These are phyloP conservation scores for Scedosporium minutisporum DNA, from an alignment of 2,329 filamentous ascomycete species.

Conservation along the genomic window DNA sequence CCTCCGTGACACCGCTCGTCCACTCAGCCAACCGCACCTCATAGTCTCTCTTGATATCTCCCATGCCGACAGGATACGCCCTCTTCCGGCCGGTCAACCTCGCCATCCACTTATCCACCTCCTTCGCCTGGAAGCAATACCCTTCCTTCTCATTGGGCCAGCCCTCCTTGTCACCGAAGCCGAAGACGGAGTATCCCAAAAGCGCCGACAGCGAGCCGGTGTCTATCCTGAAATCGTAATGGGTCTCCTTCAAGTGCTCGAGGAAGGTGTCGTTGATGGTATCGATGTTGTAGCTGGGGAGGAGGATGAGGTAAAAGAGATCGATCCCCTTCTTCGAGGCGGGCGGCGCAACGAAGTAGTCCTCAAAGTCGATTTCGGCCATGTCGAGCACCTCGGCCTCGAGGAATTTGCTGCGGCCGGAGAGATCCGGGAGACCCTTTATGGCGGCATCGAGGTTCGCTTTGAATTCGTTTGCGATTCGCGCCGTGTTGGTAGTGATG, in stretches of 20 bases:
- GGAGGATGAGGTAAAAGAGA: conserved; percentile 72
- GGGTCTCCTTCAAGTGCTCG: conserved; percentile 80
- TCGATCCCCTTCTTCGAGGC: conserved; percentile 46
- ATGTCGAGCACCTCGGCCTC: conserved; percentile 64
- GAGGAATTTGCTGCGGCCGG: conserved; percentile 26
- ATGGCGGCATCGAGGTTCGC: conserved; percentile 44
- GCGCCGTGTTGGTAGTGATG: conserved; percentile 73
- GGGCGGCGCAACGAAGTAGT: conserved; percentile 76
- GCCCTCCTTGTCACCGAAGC: conserved; percentile 80
- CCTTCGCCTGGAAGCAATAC: conserved; percentile 85
- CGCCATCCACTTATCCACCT: conserved; percentile 95
- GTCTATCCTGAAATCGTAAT: conserved; percentile 94
- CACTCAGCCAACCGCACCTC: conserved; percentile 63
- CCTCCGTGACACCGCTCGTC: conserved; percentile 62
- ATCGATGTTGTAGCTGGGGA: conserved; percentile 94
- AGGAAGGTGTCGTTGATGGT: conserved; percentile 82
- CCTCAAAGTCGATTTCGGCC: conserved; percentile 81
- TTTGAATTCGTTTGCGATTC: conserved; percentile 56
- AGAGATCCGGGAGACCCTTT: conserved; percentile 28
- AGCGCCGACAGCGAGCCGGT: conserved; percentile 69
- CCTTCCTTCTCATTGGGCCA: conserved; percentile 89
- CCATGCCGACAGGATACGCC: conserved; percentile 81
- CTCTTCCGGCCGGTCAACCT: conserved; percentile 78
- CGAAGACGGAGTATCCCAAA: conserved; percentile 86
- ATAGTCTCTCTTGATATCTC: conserved; percentile 71